Evolutionary conservation across 306 rosid species (phyloP), one percentile per base, ranked within the genome.

Genomic region (Ormosia emarginata): DNA sequence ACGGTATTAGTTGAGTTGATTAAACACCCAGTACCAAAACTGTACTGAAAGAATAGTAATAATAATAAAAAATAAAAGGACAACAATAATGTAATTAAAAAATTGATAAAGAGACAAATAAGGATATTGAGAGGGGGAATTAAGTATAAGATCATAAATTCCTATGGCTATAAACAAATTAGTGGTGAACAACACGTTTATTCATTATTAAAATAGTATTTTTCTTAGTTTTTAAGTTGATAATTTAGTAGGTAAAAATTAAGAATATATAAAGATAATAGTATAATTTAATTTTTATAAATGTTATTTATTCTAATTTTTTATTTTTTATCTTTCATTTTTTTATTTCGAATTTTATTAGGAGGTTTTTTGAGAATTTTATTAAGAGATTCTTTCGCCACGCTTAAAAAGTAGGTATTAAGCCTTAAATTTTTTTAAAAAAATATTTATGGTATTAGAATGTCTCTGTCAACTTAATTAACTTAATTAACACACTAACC

Each of bases 101-200:
- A 67, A 12, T 47, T 2, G 24, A 52, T 3, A 74, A 37, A 11
- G 10, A 58, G 77, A 74, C 77, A 84, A 73, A 67, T 5, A 14
- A n/a, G 75, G 62, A 83, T 83, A 83, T 71, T 12, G 46, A n/a
- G 67, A 39, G 2, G 65, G 7, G 4, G 17, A 73, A 68, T 52
- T 52, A 69, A 30, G 66, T 49, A n/a, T 34, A n/a, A 65, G 40
- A 71, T 53, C 83, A 53, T 24, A 55, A 55, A 78, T 78, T 78
- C 80, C 33, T 0, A 30, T 17, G 53, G 47, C 14, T 40, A 59
- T 67, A 67, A 82, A 82, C 55, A 70, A 70, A 37, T 50, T 32
- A 41, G 32, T 4, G 63, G 34, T 74, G 17, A 81, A 57, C 33
- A 30, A 64, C 67, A 64, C 46, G 65, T 85, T 56, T 67, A 58